Conservation (phyloP, 1,284 basidiomycete species). For the Microbotryomycetes sp. region DNA sequence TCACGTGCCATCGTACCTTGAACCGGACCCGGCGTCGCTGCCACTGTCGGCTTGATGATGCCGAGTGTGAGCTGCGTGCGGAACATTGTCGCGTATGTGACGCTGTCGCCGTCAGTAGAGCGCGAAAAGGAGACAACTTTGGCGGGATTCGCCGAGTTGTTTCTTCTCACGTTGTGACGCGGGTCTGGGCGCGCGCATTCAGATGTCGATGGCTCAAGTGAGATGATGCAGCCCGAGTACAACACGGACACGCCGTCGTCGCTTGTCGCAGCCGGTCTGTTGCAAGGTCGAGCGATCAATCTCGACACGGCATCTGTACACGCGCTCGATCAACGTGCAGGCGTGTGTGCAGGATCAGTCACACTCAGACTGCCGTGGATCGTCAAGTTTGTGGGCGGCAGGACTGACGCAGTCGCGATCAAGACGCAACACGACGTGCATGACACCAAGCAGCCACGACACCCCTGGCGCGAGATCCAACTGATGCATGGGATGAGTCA, state of each 20-base stretch:
- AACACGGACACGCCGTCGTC: background rate
- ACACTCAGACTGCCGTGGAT: too few relatives aligned
- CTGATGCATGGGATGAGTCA: background rate
- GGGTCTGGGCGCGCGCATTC: too few relatives aligned
- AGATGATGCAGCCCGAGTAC: background rate
- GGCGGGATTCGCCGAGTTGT: too few relatives aligned
- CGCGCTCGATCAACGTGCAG: too few relatives aligned
- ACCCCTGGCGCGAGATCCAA: background rate
- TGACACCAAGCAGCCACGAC: background rate
- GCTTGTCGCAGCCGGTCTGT: background rate
- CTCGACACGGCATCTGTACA: background rate
- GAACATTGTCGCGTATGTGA: slow-evolving; percentile 1
- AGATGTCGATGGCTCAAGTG: too few relatives aligned
- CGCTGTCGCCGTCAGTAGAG: too few relatives aligned
- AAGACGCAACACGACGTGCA: background rate
- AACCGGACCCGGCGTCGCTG: slow-evolving; percentile 29
- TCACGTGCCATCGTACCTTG: slow-evolving; percentile 12
- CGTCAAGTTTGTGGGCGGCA: too few relatives aligned
- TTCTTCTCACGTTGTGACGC: too few relatives aligned
- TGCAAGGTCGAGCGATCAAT: background rate
- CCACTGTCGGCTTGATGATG: slow-evolving; percentile 33
- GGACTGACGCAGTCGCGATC: background rate
- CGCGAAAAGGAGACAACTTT: too few relatives aligned
- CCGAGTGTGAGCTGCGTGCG: slow-evolving; percentile 29
- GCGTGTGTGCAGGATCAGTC: too few relatives aligned